Evolutionary conservation across 345 rosid species (phyloP), one percentile per base, ranked within the genome.

Genomic region (Erucastrum elatum): DNA sequence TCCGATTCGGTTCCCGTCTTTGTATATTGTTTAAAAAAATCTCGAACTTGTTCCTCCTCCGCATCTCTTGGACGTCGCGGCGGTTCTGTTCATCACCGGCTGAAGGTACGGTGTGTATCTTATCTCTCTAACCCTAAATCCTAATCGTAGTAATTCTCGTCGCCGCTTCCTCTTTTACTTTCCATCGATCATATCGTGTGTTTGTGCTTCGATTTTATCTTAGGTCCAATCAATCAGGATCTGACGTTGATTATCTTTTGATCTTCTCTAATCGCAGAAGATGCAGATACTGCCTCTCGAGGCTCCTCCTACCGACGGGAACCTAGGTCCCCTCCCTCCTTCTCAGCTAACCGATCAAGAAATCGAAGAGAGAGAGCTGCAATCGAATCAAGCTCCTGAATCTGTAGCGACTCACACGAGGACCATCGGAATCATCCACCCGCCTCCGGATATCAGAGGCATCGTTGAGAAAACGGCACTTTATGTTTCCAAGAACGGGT

Each of bases 401-500:
- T 81, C 92, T 2, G 86, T 91, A 35, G 90, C 96, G 0, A 91
- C 92, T 41, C 98, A 93, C 82, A 88, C 98, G 0, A 86, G 81
- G 76, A 75, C 94, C n/a, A 90, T 93, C 6, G 97, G 98, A 60
- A 93, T 93, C 33, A 90, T 93, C 55, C 87, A 93, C 67, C 98
- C 94, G 12, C 98, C 98, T 60, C 92, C 92, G 1, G 96, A 92
- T 80, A 89, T 91, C 76, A 85, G 90, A 82, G 85, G 82, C 26
- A 91, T 93, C 61, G 96, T 93, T 1, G 98, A 93, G 77, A 93
- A 87, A 74, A 93, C 98, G 8, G 87, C 94, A 2, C 90, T 84
- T 81, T 91, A 88, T 70, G 98, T 91, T 21, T 84, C 92, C 2
- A 90, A 86, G 69, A 88, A 88, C 72, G 98, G 98, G 2, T 82